These are phyloP conservation scores for Plasmodium falciparum DNA, from an alignment of 169 alveolate genomes.

Conservation along the genomic window DNA sequence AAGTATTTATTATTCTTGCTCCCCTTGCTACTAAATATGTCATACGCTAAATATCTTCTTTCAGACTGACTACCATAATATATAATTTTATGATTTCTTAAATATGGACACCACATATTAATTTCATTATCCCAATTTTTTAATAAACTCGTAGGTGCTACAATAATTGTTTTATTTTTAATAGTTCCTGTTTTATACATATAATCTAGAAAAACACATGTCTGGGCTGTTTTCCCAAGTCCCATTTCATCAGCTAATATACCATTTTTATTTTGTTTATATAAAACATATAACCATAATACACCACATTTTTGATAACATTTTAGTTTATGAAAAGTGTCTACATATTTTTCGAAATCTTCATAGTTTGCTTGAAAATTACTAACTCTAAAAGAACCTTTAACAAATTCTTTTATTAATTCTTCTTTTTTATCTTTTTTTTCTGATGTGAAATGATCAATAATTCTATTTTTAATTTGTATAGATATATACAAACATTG, in stretches of 20 bases:
- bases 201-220: conserved; percentile 86
- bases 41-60: conserved; percentile 79
- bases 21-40: conserved; percentile 37
- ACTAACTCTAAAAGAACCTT: conserved; percentile 62
- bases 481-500: conserved; percentile 39
- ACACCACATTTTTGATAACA: conserved; percentile 91
- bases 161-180: conserved; percentile 84
- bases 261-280: conserved; percentile 84
- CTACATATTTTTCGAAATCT: conserved; percentile 49
- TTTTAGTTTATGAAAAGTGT: conserved; percentile 82
- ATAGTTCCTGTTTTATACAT: conserved; percentile 52
- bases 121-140: conserved; percentile 90
- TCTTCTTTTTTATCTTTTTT: conserved; percentile 41
- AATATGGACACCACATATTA: conserved; percentile 91
- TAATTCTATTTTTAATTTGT: conserved; percentile 50
- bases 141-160: conserved; percentile 90
- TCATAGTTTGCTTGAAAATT: conserved; percentile 48
- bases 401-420: conserved; percentile 59
- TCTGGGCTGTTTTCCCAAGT: conserved; percentile 93
- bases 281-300: conserved; percentile 89
- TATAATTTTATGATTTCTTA: conserved; percentile 82
- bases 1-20: conserved; percentile 17
- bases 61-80: conserved; percentile 88
- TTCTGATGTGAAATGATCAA: conserved; percentile 32
- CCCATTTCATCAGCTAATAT: conserved; percentile 95